A percentile compares a stretch with the other conserved stretches of the same genome.
These are phyloP conservation scores for Aegilops tauschii DNA, from an alignment of 176 grass and related monocot species.

Conservation along the genomic window DNA sequence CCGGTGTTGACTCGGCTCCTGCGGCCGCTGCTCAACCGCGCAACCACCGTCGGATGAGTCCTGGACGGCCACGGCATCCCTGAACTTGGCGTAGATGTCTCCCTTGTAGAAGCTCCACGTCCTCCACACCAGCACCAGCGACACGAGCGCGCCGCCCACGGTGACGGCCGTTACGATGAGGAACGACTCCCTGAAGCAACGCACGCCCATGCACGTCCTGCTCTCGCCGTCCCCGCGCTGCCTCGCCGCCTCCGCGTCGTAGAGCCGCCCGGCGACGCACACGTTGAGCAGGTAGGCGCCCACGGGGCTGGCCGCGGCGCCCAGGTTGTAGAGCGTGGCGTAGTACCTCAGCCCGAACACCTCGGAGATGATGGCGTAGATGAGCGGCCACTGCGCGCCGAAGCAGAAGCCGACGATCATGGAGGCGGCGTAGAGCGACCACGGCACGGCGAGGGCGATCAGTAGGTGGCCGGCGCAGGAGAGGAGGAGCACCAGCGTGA, in stretches of 20 bases:
- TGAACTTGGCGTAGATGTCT: slow-evolving; percentile 31
- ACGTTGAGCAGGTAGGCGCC: slow-evolving; percentile 63
- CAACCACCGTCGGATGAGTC: too few species aligned
- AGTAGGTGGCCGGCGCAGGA: background rate
- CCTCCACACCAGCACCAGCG: slow-evolving; percentile 27
- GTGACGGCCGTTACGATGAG: slow-evolving; percentile 23
- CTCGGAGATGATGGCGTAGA: background rate
- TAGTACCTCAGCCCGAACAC: background rate
- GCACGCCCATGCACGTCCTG: background rate
- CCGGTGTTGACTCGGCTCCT: background rate
- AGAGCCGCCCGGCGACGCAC: slow-evolving; percentile 28
- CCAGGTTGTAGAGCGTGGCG: background rate
- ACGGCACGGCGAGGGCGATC: background rate
- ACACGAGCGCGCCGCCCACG: background rate
- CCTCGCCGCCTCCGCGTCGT: slow-evolving; percentile 5
- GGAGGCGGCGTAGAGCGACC: background rate
- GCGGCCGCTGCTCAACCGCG: background rate
- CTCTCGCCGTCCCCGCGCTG: background rate
- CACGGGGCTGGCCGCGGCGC: background rate
- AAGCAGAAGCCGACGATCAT: slow-evolving; percentile 53
- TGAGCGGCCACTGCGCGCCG: slow-evolving; percentile 77
- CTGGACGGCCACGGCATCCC: background rate
- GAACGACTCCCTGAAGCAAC: slow-evolving; percentile 16
- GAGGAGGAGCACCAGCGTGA: background rate
- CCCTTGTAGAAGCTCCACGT: slow-evolving; percentile 19